phyloP scores from a whole-genome alignment of 2,329 filamentous ascomycete species.

The Alternaria angustiovoidea region DNA sequence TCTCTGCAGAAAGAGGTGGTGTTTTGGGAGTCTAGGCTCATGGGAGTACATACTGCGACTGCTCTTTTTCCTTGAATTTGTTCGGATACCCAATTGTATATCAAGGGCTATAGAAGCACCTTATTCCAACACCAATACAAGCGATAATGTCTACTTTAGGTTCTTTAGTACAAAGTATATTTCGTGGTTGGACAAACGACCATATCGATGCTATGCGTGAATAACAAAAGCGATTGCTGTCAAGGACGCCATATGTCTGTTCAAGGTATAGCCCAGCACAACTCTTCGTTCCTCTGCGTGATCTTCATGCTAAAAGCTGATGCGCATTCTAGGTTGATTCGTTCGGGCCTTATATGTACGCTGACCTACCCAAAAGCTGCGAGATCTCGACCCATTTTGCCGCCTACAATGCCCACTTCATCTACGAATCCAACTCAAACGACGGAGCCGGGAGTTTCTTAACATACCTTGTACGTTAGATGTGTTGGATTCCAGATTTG shows the following conservation, averaged over 20 bases:
- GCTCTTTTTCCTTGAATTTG: slow-evolving; percentile 1
- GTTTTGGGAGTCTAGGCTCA: neutral
- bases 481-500: neutral
- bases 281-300: neutral
- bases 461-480: neutral
- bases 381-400: neutral
- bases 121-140: slow-evolving; percentile 1
- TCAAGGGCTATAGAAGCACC: slow-evolving; percentile 4
- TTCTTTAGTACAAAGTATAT: neutral
- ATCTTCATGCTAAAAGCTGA: neutral
- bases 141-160: neutral
- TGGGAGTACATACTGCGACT: slow-evolving; percentile 1
- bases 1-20: neutral
- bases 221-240: neutral
- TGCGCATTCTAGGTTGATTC: neutral
- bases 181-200: neutral
- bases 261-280: neutral
- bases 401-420: neutral
- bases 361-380: neutral
- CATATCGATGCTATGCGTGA: neutral
- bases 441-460: neutral
- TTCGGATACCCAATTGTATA: slow-evolving; percentile 20
- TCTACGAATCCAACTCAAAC: neutral
- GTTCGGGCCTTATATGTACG: neutral
- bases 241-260: neutral